Percentiles rank a stretch among this genome's conserved stretches.
These are phyloP conservation scores for Chlamydomonas incerta DNA, from an alignment of 139 green algal genomes.

Conservation along the genomic window DNA sequence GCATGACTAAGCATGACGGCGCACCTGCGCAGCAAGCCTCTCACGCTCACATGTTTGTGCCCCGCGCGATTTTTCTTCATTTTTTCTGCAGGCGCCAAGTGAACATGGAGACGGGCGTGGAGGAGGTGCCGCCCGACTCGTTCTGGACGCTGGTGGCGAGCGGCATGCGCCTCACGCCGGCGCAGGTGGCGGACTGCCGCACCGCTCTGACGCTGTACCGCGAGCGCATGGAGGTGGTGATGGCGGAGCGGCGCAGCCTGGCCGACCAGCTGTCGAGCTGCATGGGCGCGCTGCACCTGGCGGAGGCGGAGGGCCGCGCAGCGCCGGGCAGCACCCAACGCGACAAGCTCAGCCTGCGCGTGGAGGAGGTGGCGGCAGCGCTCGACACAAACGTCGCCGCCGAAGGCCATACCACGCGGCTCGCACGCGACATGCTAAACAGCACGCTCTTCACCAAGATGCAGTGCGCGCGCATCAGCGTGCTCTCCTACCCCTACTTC, in stretches of 20 bases:
- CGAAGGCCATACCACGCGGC: slow-evolving; percentile 17
- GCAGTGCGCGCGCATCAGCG: neutral
- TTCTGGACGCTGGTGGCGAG: slow-evolving; percentile 9
- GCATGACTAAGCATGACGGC: no score
- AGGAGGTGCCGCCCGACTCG: slow-evolving; percentile 26
- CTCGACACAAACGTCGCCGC: slow-evolving; percentile 14
- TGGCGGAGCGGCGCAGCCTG: slow-evolving; percentile 27
- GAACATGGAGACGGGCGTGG: slow-evolving; percentile 28
- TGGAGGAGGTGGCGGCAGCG: slow-evolving; percentile 9
- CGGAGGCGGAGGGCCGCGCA: slow-evolving; percentile 18
- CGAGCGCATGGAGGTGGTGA: slow-evolving; percentile 26
- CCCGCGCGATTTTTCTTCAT: no score
- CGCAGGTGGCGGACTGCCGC: slow-evolving; percentile 16
- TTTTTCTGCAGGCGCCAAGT: neutral
- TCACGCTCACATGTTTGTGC: no score
- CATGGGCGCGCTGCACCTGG: slow-evolving; percentile 4
- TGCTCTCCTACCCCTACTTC: neutral
- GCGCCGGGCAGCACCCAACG: neutral
- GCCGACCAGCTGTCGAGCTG: neutral
- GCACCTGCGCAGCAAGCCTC: no score
- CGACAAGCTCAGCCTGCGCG: slow-evolving; percentile 1
- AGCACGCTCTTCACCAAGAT: neutral
- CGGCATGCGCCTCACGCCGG: neutral
- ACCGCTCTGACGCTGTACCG: slow-evolving; percentile 32
- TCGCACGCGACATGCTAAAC: neutral